A percentile compares a stretch with the other conserved stretches of the same genome.
Conservation (phyloP, 176 grass and related monocot genomes). For the Eragrostis nindensis region DNA sequence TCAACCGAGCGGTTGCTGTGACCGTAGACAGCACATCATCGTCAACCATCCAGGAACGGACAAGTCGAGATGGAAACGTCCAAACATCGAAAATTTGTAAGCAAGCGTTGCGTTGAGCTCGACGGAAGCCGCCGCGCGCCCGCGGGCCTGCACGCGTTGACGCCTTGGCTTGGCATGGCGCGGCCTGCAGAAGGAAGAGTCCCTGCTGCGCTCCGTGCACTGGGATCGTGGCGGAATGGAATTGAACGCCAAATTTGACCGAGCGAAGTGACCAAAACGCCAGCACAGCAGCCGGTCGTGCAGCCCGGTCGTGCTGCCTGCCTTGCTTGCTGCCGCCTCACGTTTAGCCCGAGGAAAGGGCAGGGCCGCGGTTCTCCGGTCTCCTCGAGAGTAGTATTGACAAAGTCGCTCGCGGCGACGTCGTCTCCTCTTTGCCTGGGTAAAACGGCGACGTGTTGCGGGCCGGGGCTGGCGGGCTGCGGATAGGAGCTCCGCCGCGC, state of each 20-base stretch:
- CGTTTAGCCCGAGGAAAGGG: not conserved
- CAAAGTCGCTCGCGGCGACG: not conserved
- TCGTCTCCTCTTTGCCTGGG: not conserved
- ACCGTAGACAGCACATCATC: not conserved
- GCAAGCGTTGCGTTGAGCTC: not conserved
- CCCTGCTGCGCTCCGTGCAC: not conserved
- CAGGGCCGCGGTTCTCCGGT: not conserved
- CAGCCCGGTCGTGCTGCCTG: too few relatives aligned
- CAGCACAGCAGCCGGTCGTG: not conserved
- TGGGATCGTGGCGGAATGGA: not conserved
- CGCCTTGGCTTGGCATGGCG: not conserved
- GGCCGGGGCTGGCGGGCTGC: not conserved
- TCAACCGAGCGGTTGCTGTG: not conserved
- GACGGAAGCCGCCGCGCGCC: not conserved
- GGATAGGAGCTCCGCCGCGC: not conserved
- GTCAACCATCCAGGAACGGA: constrained; percentile 5
- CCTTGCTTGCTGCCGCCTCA: constrained; percentile 1
- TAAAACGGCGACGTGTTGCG: constrained; percentile 23
- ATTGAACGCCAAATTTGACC: constrained; percentile 37
- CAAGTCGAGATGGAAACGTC: not conserved
- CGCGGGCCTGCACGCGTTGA: constrained; percentile 21
- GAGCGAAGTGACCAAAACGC: constrained; percentile 40
- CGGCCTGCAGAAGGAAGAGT: not conserved
- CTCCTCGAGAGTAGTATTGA: constrained; percentile 11
- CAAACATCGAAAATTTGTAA: not conserved